These are phyloP conservation scores for Pistacia vera DNA, from an alignment of 345 rosid species.

Conservation along the genomic window DNA sequence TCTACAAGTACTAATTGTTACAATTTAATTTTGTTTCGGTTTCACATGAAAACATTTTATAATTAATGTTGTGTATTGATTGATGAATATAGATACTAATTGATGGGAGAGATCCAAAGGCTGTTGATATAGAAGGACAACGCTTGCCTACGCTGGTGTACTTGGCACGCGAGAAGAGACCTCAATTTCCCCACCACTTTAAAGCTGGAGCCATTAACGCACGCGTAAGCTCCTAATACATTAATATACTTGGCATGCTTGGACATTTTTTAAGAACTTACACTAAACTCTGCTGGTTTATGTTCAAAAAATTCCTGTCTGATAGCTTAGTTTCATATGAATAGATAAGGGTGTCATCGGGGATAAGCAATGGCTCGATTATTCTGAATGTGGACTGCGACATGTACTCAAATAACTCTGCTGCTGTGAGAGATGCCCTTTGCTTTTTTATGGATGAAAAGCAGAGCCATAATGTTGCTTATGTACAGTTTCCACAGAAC, in stretches of 20 bases:
- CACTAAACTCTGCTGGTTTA: too few relatives aligned
- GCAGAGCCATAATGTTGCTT: conserved; percentile 33
- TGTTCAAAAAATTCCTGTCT: too few relatives aligned
- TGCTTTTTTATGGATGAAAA: conserved; percentile 54
- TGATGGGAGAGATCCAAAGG: conserved; percentile 28
- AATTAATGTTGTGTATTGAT: too few relatives aligned
- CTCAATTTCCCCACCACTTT: conserved; percentile 43
- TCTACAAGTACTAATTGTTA: conserved; percentile 27
- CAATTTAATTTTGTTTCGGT: too few relatives aligned
- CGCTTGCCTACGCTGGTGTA: conserved; percentile 43
- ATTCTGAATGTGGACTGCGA: conserved; percentile 49
- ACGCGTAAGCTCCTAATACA: conserved; percentile 18
- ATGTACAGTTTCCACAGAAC: conserved; percentile 41
- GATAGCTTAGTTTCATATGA: neutral
- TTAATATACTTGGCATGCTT: neutral
- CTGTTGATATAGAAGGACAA: conserved; percentile 26
- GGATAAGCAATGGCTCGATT: conserved; percentile 40
- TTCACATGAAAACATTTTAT: too few relatives aligned
- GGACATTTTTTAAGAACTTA: neutral
- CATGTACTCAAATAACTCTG: conserved; percentile 44
- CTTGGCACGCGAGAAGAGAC: conserved; percentile 52
- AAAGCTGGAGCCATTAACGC: conserved; percentile 62
- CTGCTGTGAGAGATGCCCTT: conserved; percentile 30
- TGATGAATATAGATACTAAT: conserved; percentile 18
- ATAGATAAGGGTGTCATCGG: conserved; percentile 47